phyloP scores from a whole-genome alignment of 305 asterid genomes.

The Fraxinus nigra region DNA sequence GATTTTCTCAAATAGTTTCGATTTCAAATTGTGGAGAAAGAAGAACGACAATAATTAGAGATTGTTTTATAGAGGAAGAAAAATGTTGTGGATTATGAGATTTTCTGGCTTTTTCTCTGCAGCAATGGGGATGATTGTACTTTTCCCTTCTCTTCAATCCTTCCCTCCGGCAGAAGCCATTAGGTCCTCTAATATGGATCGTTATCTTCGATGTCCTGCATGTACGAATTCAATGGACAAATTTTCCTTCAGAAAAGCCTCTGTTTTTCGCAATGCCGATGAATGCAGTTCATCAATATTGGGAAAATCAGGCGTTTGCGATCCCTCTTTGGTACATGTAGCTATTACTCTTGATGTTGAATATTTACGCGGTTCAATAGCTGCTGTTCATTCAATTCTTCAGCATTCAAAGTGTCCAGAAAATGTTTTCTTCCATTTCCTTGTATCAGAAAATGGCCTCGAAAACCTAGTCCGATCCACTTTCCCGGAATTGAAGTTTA shows the following conservation, averaged over 20 bases:
- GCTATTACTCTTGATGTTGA: slow-evolving; percentile 42
- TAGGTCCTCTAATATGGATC: slow-evolving; percentile 22
- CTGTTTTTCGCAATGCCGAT: slow-evolving; percentile 41
- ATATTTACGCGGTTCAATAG: slow-evolving; percentile 38
- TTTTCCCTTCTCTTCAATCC: slow-evolving; percentile 36
- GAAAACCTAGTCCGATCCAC: slow-evolving; percentile 70
- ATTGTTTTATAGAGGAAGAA: slow-evolving; percentile 20
- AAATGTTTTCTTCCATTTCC: slow-evolving; percentile 37
- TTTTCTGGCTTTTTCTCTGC: slow-evolving; percentile 33
- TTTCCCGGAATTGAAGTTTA: slow-evolving; percentile 78
- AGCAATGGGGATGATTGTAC: slow-evolving; percentile 29
- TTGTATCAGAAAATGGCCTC: slow-evolving; percentile 64
- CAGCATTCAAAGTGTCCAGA: slow-evolving; percentile 37
- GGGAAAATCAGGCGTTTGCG: slow-evolving; percentile 20
- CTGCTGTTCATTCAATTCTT: slow-evolving; percentile 39
- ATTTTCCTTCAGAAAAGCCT: slow-evolving; percentile 37
- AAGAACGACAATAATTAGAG: slow-evolving; percentile 18
- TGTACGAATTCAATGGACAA: neutral
- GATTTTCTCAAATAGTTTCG: slow-evolving; percentile 22
- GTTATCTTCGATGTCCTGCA: neutral
- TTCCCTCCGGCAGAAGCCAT: slow-evolving; percentile 39
- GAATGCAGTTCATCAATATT: slow-evolving; percentile 20
- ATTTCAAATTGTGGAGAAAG: slow-evolving; percentile 35
- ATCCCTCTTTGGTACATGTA: slow-evolving; percentile 32
- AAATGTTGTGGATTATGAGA: slow-evolving; percentile 28